Percentiles rank a stretch among this genome's conserved stretches.
phyloP scores from a whole-genome alignment of 2,329 filamentous ascomycete species.

The Elsinoe necatrix region DNA sequence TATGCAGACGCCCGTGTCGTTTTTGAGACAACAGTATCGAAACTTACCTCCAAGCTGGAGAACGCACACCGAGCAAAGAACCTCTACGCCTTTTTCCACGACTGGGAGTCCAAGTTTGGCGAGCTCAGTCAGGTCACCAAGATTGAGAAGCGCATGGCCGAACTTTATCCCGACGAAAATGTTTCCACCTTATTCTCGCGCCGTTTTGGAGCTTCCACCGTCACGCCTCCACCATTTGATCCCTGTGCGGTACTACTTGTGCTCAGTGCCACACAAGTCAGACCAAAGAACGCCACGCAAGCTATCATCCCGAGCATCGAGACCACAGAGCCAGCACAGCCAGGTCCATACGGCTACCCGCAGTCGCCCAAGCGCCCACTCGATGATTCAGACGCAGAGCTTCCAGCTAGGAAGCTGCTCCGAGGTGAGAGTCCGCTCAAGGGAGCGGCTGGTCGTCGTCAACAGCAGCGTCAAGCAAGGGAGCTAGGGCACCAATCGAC shows the following conservation, averaged over 20 bases:
- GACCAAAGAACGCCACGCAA: conserved; percentile 31
- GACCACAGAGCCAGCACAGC: conserved; percentile 12
- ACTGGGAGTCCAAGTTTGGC: conserved; percentile 89
- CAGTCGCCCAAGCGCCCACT: conserved; percentile 41
- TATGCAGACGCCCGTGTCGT: conserved; percentile 77
- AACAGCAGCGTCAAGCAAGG: conserved; percentile 53
- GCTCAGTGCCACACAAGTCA: conserved; percentile 74
- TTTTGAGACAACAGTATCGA: conserved; percentile 87
- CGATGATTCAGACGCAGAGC: conserved; percentile 59
- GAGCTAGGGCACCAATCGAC: conserved; percentile 15
- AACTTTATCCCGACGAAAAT: conserved; percentile 85
- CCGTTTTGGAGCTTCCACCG: conserved; percentile 53
- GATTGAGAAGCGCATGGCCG: conserved; percentile 83
- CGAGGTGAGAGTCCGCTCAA: conserved; percentile 91
- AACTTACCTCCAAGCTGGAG: conserved; percentile 68
- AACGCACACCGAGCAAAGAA: conserved; percentile 67
- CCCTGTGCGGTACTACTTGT: conserved; percentile 74
- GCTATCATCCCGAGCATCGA: conserved; percentile 15
- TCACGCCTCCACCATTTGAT: conserved; percentile 57
- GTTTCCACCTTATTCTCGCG: conserved; percentile 65
- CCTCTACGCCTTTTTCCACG: conserved; percentile 85
- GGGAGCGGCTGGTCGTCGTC: conserved; percentile 76
- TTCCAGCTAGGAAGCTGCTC: conserved; percentile 73
- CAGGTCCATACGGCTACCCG: conserved; percentile 22
- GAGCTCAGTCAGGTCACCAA: conserved; percentile 86